phyloP scores from a whole-genome alignment of 306 rosid species.

The Castanea sativa region DNA sequence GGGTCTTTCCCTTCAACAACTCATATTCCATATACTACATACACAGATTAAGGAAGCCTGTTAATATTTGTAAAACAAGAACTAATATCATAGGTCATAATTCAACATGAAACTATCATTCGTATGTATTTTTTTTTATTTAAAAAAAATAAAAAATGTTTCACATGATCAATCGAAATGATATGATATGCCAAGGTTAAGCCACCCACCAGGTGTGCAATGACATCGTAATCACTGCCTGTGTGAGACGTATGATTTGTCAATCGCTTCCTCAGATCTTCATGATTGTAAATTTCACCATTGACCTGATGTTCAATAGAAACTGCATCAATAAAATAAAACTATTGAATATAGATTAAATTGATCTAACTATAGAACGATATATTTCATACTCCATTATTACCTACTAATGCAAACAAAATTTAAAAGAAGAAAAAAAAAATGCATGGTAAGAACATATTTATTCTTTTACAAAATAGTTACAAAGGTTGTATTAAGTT shows the following conservation, averaged over 20 bases:
- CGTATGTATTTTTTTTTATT: background rate
- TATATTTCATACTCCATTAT: background rate
- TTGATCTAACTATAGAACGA: background rate
- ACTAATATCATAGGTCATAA: no score
- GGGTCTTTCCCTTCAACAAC: no score
- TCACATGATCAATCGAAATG: background rate
- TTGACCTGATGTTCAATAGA: constrained; percentile 58
- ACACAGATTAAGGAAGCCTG: background rate
- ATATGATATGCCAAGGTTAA: background rate
- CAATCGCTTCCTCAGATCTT: constrained; percentile 66
- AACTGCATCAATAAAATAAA: constrained; percentile 2
- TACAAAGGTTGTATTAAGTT: no score
- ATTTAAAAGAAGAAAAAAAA: no score
- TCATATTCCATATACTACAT: constrained; percentile 82
- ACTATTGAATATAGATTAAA: background rate
- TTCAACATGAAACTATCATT: no score
- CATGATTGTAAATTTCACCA: constrained; percentile 97
- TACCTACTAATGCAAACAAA: no score
- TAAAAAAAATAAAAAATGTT: background rate
- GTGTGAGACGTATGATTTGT: constrained; percentile 74
- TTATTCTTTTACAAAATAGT: no score
- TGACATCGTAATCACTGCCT: constrained; percentile 95
- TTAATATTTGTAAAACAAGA: background rate
- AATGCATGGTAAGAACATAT: no score
- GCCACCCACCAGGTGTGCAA: constrained; percentile 73